Evolutionary conservation across 495 filamentous ascomycete species (phyloP), one percentile per base, ranked within the genome.

Genomic region (Xylaria cubensis): DNA sequence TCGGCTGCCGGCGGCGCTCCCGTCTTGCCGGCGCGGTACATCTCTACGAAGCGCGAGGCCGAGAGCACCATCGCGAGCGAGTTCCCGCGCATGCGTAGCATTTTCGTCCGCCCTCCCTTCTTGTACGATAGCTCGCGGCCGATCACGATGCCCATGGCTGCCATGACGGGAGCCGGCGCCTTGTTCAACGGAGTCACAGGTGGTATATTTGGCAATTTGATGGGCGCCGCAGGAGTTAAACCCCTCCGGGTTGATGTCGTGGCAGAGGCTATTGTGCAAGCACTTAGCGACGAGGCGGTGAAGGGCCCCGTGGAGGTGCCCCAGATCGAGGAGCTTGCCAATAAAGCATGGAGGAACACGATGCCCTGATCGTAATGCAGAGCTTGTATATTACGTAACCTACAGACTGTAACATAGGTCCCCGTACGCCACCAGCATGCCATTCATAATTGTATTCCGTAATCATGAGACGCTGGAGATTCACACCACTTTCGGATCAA

Each of bases 31-130:
- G 75, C 80, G 12, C 88, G 96, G 76, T 99, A 99, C 76, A 94
- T 99, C 76, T 89, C 86, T 34, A 97, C 95, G 21, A 99, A 99
- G 81, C 83, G 96, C 61, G 93, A 97, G 77, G 96, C 96, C 19
- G 96, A 99, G 84, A 86, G 86, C 44, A 87, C 89, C 10, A 95
- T 99, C 74, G 83, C 90, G 39, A 84, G 87, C 24, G 85, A 86
- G 59, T 92, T 97, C 70, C 90, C 93, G 0, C 80, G 84, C 36
- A 89, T 98, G 87, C 89, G 96, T 24, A 87, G 85, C 53, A 84
- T 98, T 46, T 97, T 97, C 78, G 83, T 97, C 64, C 88, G 95
- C 17, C 88, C 97, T n/a, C 89, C 89, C 6, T 94, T 98, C 79
- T 84, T 99, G 82, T 99, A 94, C 78, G 96, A 99, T 78, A 88